phyloP scores from a whole-genome alignment of 2,329 filamentous ascomycete genomes.

The Erysiphe pulchra region DNA sequence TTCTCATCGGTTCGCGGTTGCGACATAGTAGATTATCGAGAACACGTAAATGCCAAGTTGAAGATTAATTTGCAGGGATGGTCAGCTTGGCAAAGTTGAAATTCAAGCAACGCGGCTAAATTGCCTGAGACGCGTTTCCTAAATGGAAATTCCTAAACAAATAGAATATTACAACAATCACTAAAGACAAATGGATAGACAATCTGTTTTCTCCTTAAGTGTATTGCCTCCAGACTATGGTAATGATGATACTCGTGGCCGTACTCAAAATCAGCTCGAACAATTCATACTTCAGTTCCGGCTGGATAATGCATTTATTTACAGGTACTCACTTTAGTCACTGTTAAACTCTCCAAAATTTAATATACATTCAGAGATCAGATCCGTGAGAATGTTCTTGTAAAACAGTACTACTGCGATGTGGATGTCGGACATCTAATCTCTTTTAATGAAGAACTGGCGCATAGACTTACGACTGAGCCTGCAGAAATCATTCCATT shows the following conservation, averaged over 20 bases:
- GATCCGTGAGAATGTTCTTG: slow-evolving; percentile 74
- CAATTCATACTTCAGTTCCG: slow-evolving; percentile 86
- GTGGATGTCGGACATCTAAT: slow-evolving; percentile 90
- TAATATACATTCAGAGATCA: slow-evolving; percentile 41
- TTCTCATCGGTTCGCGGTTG: too few species aligned
- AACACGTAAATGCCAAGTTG: too few species aligned
- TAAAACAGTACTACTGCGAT: slow-evolving; percentile 90
- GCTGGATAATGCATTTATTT: slow-evolving; percentile 83
- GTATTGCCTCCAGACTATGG: slow-evolving; percentile 46
- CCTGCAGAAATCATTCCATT: slow-evolving; percentile 82
- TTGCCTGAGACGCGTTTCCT: too few species aligned
- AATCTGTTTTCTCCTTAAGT: slow-evolving; percentile 65
- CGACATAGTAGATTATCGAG: too few species aligned
- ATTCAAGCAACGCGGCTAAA: too few species aligned
- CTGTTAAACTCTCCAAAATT: background rate
- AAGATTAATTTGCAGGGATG: too few species aligned
- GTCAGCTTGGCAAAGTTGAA: too few species aligned
- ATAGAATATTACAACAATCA: background rate
- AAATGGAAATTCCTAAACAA: too few species aligned
- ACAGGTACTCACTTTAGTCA: slow-evolving; percentile 39
- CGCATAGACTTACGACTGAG: slow-evolving; percentile 68
- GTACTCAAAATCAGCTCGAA: slow-evolving; percentile 56
- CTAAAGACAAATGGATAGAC: slow-evolving; percentile 45
- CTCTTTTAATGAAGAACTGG: slow-evolving; percentile 85
- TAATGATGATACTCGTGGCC: slow-evolving; percentile 35